These are phyloP conservation scores for Fusarium tricinctum DNA, from an alignment of 2,329 filamentous ascomycete species.

Conservation along the genomic window DNA sequence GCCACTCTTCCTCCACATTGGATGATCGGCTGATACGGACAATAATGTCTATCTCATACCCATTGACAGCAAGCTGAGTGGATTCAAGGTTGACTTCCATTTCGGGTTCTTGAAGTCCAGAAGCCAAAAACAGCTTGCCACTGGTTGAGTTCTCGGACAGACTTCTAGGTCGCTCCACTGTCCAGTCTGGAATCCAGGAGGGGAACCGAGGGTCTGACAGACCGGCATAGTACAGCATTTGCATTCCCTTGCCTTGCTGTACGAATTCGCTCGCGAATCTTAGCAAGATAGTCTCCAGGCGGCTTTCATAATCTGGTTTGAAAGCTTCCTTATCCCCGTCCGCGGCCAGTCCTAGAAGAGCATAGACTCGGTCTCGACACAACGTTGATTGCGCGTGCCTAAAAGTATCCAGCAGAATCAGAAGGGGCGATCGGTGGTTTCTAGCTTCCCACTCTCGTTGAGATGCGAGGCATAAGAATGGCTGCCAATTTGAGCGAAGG, in stretches of 20 bases:
- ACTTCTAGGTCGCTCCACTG: too few species aligned
- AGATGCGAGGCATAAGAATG: neutral
- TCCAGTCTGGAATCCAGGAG: too few species aligned
- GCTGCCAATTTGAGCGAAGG: neutral
- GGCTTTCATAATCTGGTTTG: neutral
- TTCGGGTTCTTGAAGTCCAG: too few species aligned
- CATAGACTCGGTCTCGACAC: neutral
- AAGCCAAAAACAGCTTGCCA: too few species aligned
- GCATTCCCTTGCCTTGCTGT: neutral
- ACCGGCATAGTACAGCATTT: neutral
- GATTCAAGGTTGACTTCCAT: too few species aligned
- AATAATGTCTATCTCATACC: too few species aligned
- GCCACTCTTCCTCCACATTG: too few species aligned
- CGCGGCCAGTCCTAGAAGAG: neutral
- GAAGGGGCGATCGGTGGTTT: neutral
- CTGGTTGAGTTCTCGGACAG: too few species aligned
- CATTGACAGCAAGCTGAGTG: too few species aligned
- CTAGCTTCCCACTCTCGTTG: neutral
- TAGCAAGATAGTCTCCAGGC: neutral
- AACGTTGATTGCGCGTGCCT: neutral
- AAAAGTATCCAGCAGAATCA: neutral
- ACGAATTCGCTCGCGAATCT: neutral
- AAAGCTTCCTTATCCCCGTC: neutral
- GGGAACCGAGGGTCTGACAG: too few species aligned
- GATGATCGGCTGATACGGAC: too few species aligned